Evolutionary conservation across 768 basidiomycete species (phyloP), one percentile per base, ranked within the genome.

Genomic region (Kondoa malvinella): DNA sequence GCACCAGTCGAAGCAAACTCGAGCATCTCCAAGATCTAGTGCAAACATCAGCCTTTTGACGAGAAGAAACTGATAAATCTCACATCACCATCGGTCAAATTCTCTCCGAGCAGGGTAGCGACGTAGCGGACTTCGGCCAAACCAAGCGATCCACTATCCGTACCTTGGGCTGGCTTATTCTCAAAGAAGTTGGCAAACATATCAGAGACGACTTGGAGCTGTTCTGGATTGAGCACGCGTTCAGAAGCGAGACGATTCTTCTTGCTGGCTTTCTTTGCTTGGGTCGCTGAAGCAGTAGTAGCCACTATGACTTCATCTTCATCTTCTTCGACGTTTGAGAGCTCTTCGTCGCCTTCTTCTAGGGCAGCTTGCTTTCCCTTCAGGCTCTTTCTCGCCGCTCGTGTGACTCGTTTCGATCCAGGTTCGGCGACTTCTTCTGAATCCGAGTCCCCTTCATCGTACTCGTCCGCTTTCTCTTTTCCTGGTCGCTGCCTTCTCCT

Each of bases 181-280:
- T 60, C 64, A 59, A 73, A 73, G 66, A 73, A 73, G 40, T 71
- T 66, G 32, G 70, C 70, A 58, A 73, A 73, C 65, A 72, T 65
- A 25, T 67, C 67, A 15, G 57, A 34, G 29, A 70, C 70, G 34
- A 50, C 68, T 1, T 60, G 66, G 26, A 66, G 31, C 32, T 72
- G 66, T 1, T 59, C 27, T 2, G 50, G 15, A 14, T 69, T 65
- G 15, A 72, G 26, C 17, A 12, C 31, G 29, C 17, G 56, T 61
- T 34, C 8, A 65, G 32, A 17, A 26, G 32, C 57, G 34, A 34
- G 8, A 4, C 4, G 25, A 30, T 15, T 68, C 31, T 2, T 1
- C 26, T 58, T 64, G 32, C 64, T 27, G 17, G 29, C 31, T n/a
- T 30, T 32, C 29, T 56, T 8, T 1, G 31, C 30, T 30, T n/a